Evolutionary conservation across 1,284 basidiomycete species (phyloP), one percentile per base, ranked within the genome.

Genomic region (Testicularia cyperi): DNA sequence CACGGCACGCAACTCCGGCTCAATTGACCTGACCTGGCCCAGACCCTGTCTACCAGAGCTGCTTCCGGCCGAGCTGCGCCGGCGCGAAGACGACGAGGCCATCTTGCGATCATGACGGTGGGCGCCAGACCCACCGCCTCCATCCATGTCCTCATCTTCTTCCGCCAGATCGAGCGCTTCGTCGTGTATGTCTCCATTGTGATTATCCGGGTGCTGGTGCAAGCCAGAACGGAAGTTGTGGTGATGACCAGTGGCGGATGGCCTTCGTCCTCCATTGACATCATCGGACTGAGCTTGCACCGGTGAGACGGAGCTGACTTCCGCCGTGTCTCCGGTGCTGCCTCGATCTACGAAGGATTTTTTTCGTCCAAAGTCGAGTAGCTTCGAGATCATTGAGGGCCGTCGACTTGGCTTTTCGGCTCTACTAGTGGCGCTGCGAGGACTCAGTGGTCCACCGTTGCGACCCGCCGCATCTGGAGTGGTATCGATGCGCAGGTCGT

Each of bases 81-180:
- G 48, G 4, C 60, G 45, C 18, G 23, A 16, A 5, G 28, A 31
- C 12, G 22, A 4, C 6, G n/a, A 24, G 18, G 9, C 18, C 12
- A 21, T 28, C 9, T 37, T 19, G 28, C 29, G 18, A n/a, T 27
- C 18, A 15, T 33, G 35, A 4, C 40, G 49, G 40, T 45, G 44
- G 33, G 49, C 46, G 9, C 31, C 36, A 38, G 44, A 19, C 32
- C 10, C 10, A 9, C 10, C 21, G 18, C 32, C 26, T 21, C 22
- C 15, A n/a, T n/a, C n/a, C n/a, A n/a, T n/a, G n/a, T 61, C 57
- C 22, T 61, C 54, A 13, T 66, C 63, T 2, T 68, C 62, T 13
- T 68, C 65, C 2, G 43, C 60, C 6, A 52, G 33, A 19, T 68
- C 65, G 16, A 68, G 28, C 5, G 65, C 65, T 19, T 68, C 65